Conservation (phyloP, 2,329 filamentous ascomycete genomes). For the Zymoseptoria ardabiliae region DNA sequence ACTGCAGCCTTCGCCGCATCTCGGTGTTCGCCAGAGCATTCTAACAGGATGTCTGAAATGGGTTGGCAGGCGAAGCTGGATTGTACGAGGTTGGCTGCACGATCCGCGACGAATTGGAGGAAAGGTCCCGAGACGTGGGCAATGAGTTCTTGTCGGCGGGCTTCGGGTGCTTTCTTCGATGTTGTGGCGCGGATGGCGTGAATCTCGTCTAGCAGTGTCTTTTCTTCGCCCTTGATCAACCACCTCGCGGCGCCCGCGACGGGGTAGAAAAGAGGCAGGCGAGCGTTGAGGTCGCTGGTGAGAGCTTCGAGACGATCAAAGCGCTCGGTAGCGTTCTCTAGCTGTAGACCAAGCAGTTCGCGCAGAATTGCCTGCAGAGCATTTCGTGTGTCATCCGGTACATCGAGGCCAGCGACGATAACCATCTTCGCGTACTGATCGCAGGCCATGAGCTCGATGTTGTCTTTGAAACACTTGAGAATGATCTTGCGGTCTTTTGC, state of each 20-base stretch:
- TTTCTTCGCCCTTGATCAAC: slow-evolving; percentile 58
- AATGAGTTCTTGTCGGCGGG: slow-evolving; percentile 68
- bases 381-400: slow-evolving; percentile 89
- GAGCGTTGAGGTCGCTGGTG: slow-evolving; percentile 58
- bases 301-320: slow-evolving; percentile 55
- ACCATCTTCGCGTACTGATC: slow-evolving; percentile 74
- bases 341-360: slow-evolving; percentile 66
- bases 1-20: slow-evolving; percentile 58
- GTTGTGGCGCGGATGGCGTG: slow-evolving; percentile 72
- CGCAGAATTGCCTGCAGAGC: slow-evolving; percentile 77
- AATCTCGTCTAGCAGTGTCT: slow-evolving; percentile 63
- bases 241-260: slow-evolving; percentile 59
- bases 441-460: slow-evolving; percentile 73
- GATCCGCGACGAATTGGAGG: slow-evolving; percentile 63
- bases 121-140: slow-evolving; percentile 67
- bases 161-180: slow-evolving; percentile 82
- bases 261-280: slow-evolving; percentile 68
- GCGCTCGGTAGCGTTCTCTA: slow-evolving; percentile 39
- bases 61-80: slow-evolving; percentile 83
- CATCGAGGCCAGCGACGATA: slow-evolving; percentile 78
- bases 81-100: slow-evolving; percentile 60
- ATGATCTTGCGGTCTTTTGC: slow-evolving; percentile 92
- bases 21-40: slow-evolving; percentile 63
- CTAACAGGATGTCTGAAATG: slow-evolving; percentile 73
- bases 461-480: slow-evolving; percentile 83